These are phyloP conservation scores for Quercus aquifolioides DNA, from an alignment of 306 rosid species.

Conservation along the genomic window DNA sequence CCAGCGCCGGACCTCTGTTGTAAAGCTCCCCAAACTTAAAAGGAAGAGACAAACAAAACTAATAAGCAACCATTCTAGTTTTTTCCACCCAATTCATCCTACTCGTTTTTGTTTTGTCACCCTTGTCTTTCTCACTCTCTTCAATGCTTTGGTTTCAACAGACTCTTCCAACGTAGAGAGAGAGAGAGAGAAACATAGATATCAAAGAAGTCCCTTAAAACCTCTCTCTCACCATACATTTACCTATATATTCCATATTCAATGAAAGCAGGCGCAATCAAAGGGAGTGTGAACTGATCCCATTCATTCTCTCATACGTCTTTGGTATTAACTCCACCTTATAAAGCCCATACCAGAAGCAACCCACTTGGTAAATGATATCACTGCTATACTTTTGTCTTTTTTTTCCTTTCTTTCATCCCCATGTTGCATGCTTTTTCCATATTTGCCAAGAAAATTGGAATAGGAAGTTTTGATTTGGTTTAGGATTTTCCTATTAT, in stretches of 20 bases:
- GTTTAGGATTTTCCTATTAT: constrained; percentile 5
- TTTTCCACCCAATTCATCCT: neutral
- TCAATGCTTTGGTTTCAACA: neutral
- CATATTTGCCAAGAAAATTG: constrained; percentile 7
- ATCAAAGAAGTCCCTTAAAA: neutral
- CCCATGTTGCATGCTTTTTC: constrained; percentile 9
- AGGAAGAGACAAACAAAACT: constrained; percentile 18
- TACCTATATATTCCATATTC: neutral
- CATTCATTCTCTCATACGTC: constrained; percentile 30
- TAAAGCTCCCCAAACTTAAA: neutral
- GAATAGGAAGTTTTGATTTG: constrained; percentile 19
- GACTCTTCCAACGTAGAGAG: neutral
- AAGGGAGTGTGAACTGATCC: constrained; percentile 34
- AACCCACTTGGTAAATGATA: constrained; percentile 26
- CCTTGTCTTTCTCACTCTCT: neutral
- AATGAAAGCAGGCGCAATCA: constrained; percentile 34
- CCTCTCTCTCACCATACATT: neutral
- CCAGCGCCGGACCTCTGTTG: neutral
- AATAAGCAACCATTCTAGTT: neutral
- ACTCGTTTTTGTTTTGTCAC: neutral
- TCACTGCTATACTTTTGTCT: constrained; percentile 19
- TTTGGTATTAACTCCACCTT: constrained; percentile 15
- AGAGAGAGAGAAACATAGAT: neutral
- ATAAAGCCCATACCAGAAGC: neutral
- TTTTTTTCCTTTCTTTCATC: neutral